phyloP scores from a whole-genome alignment of 371 early-diverging fungal species.

The Mucor plumbeus region DNA sequence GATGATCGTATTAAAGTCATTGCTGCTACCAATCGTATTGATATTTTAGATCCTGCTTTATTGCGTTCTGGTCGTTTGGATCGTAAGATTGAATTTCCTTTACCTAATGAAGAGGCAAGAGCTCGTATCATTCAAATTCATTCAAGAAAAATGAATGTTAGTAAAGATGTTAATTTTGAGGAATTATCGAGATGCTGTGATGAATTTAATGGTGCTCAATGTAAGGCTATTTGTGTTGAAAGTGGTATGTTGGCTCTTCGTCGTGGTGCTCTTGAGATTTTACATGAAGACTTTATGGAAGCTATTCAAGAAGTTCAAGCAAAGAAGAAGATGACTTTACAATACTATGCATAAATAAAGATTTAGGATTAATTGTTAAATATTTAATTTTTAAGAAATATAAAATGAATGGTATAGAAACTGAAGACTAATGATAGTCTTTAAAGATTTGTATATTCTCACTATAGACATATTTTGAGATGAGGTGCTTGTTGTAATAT shows the following conservation, averaged over 20 bases:
- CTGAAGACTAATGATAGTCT: too few species aligned
- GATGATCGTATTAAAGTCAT: constrained; percentile 99
- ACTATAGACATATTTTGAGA: too few species aligned
- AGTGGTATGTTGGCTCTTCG: constrained; percentile 97
- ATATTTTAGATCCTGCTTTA: constrained; percentile 99
- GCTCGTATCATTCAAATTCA: constrained; percentile 99
- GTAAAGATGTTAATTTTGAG: constrained; percentile 97
- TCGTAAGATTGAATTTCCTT: constrained; percentile 99
- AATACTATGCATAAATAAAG: constrained; percentile 85
- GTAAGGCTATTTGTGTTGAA: constrained; percentile 98
- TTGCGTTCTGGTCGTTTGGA: constrained; percentile 99
- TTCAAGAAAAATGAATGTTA: constrained; percentile 99
- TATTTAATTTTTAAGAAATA: neutral
- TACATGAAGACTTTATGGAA: constrained; percentile 99
- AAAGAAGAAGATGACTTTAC: constrained; percentile 99
- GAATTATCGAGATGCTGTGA: constrained; percentile 98
- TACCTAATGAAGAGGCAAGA: constrained; percentile 98
- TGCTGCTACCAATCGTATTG: constrained; percentile 99
- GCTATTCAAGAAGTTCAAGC: constrained; percentile 99
- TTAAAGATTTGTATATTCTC: too few species aligned
- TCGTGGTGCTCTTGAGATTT: constrained; percentile 87
- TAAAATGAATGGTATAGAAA: too few species aligned
- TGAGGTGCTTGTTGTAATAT: too few species aligned
- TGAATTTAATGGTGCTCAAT: constrained; percentile 99
- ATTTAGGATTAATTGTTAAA: neutral